Evolutionary conservation across 768 basidiomycete genomes (phyloP).

Genomic region (Pulveroboletus ravenelii): DNA sequence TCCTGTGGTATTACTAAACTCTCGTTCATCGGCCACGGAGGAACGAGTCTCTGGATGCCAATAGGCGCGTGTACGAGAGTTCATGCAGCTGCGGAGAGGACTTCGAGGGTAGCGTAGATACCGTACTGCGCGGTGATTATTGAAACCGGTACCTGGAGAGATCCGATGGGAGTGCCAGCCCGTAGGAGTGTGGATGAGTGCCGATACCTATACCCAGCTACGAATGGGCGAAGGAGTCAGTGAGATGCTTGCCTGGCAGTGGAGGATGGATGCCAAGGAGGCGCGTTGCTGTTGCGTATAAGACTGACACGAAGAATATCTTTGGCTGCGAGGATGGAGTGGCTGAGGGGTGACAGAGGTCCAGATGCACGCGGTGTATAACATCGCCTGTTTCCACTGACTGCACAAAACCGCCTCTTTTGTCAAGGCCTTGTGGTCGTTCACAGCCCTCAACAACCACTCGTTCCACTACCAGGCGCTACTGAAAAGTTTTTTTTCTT

Average conservation of each 20-base stretch:
- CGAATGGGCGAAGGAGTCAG: too few species aligned
- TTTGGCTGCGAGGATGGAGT: neutral
- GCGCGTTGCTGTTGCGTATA: too few species aligned
- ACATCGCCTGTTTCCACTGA: conserved; percentile 30
- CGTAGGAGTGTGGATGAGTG: neutral
- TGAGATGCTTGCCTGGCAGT: too few species aligned
- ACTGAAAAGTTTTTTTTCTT: conserved; percentile 5
- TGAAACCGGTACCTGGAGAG: neutral
- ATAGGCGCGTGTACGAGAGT: too few species aligned
- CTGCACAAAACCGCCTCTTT: conserved; percentile 23
- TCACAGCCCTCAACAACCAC: conserved; percentile 20
- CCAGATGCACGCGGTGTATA: conserved; percentile 28
- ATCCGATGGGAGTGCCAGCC: neutral
- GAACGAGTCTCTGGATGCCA: too few species aligned
- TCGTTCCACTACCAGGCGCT: conserved; percentile 6
- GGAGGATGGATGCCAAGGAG: too few species aligned
- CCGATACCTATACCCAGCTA: neutral
- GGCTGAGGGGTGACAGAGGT: conserved; percentile 29
- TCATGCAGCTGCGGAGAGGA: too few species aligned
- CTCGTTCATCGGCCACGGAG: too few species aligned
- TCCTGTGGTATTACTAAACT: too few species aligned
- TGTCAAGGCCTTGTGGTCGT: conserved; percentile 9
- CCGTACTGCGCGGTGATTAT: neutral
- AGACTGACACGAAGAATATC: neutral
- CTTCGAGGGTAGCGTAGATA: too few species aligned